Base-by-base conservation (phyloP, 2,329 filamentous ascomycete species). In the Atkinsonella texensis region DNA sequence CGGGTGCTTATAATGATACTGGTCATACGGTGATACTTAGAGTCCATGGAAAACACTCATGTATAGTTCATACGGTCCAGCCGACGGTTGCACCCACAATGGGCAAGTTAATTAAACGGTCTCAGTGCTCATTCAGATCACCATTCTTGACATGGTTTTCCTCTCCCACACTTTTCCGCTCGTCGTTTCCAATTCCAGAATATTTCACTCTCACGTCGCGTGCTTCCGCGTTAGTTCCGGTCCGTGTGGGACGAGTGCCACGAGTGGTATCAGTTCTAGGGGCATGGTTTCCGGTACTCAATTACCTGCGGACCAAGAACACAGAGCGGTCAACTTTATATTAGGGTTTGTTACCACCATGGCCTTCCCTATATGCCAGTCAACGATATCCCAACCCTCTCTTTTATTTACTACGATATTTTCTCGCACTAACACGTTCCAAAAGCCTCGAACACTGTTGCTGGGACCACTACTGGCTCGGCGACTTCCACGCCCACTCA, bases 271-370 rank as follows among this genome's bases (percentile, higher is more conserved):
- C 4, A 58, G 57, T 50, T 57, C 61, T 9, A 51, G 51, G 58
- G 17, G 53, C 52, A 52, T 59, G n/a, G 53, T 52, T 35, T 49
- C 52, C 51, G 62, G 53, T 53, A 33, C 59, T 12, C 62, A 62
- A 46, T 61, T 68, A 53, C 68, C 64, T 5, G 60, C 62, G 1
- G 62, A 63, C 3, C 68, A 77, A 57, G 73, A 71, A 33, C 69
- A 73, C 42, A 63, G 66, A 43, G 73, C 68, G 17, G 69, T 79
- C 55, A 78, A 79, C 62, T 76, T 79, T 50, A 75, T 79, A 52
- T 65, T 79, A 20, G 70, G 72, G 75, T 78, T 65, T 56, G 73
- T 60, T 10, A 23, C 4, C n/a, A 39, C 39, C 35, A 12, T 46
- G 13, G 6, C 44, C 50, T n/a, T 7, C 32, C 3, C 39, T 48